A percentile compares a stretch with the other conserved stretches of the same genome.
Evolutionary conservation across 768 basidiomycete genomes (phyloP).

Genomic region (Pleurotus pulmonarius): DNA sequence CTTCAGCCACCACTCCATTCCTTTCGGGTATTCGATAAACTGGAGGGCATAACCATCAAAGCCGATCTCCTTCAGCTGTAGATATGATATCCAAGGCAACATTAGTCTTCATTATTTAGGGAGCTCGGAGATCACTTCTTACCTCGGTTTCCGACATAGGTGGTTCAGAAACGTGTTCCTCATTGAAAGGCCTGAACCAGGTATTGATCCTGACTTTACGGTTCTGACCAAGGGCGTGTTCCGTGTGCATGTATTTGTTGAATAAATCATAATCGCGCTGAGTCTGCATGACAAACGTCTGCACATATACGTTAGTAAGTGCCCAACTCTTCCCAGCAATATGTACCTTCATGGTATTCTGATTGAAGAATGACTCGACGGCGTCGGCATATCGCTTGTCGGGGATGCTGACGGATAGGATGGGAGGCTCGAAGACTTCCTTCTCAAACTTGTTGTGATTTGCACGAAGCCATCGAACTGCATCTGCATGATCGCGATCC

Average conservation of each 20-base stretch:
- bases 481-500: conserved; percentile 60
- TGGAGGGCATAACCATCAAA: conserved; percentile 87
- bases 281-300: conserved; percentile 87
- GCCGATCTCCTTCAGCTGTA: conserved; percentile 53
- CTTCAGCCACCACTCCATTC: conserved; percentile 69
- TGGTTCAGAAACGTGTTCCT: conserved; percentile 34
- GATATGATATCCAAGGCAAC: no score
- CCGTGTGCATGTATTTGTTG: conserved; percentile 56
- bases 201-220: conserved; percentile 53
- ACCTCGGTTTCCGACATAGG: conserved; percentile 66
- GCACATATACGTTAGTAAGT: not conserved
- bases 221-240: conserved; percentile 37
- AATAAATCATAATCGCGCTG: conserved; percentile 77
- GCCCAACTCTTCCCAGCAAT: not conserved
- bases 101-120: no score
- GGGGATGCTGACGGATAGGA: conserved; percentile 67
- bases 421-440: conserved; percentile 84
- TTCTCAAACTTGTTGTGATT: conserved; percentile 68
- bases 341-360: conserved; percentile 59
- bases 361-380: conserved; percentile 70
- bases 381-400: conserved; percentile 59
- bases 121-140: conserved; percentile 9
- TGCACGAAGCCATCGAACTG: conserved; percentile 67
- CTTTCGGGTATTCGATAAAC: conserved; percentile 71
- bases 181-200: conserved; percentile 57